Evolutionary conservation across 441 rosid genomes (phyloP).

Genomic region (Adansonia gregorii): DNA sequence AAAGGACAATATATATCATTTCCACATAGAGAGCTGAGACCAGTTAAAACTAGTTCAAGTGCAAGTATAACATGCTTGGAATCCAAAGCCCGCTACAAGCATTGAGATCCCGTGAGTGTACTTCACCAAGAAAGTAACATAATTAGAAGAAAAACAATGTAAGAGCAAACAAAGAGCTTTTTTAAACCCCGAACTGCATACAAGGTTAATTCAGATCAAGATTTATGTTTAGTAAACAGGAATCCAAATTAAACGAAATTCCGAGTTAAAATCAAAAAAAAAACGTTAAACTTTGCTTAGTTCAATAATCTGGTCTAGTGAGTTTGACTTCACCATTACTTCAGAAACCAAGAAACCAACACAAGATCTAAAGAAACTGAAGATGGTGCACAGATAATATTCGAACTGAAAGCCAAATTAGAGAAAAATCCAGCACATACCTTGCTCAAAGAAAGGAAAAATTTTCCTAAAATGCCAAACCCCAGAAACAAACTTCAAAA

Average conservation of each 20-base stretch:
- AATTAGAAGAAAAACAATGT: background rate
- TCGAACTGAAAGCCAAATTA: constrained; percentile 10
- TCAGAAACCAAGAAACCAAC: constrained; percentile 14
- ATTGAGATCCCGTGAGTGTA: constrained; percentile 10
- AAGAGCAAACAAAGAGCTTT: constrained; percentile 3
- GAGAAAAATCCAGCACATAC: constrained; percentile 32
- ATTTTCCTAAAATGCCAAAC: constrained; percentile 32
- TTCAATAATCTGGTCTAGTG: constrained; percentile 24
- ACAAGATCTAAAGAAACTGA: constrained; percentile 34
- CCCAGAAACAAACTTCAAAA: constrained; percentile 37
- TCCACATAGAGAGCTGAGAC: background rate
- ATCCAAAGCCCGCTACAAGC: constrained; percentile 1
- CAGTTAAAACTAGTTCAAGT: background rate
- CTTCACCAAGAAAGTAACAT: constrained; percentile 11
- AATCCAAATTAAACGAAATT: background rate
- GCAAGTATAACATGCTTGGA: constrained; percentile 5
- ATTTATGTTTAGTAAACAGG: constrained; percentile 16
- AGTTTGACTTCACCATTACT: constrained; percentile 28
- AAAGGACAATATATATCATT: constrained; percentile 21
- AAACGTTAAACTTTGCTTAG: constrained; percentile 2
- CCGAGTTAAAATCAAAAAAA: background rate
- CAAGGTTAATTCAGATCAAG: constrained; percentile 36
- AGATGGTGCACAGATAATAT: constrained; percentile 18
- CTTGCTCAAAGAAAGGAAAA: constrained; percentile 38
- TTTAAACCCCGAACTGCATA: background rate